Evolutionary conservation across 2,329 filamentous ascomycete species (phyloP), one percentile per base, ranked within the genome.

Genomic region (Diaporthe australafricana): DNA sequence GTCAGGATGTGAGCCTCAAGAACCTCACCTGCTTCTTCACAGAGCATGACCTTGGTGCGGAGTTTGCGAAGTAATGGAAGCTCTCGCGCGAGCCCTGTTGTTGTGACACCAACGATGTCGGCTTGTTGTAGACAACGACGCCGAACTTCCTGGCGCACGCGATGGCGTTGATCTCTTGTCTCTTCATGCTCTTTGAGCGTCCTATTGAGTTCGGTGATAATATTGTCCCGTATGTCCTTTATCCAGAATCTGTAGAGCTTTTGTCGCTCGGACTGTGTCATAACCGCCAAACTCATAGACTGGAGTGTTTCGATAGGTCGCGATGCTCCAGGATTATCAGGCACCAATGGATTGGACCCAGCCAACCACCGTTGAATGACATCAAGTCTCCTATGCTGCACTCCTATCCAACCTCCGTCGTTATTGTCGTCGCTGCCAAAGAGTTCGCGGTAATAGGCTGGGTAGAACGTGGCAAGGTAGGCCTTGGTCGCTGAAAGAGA

Each of bases 1-100:
- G 89, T 88, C 1, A 93, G 77, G 3, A 88, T 81, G 72, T 93
- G 90, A 0, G 88, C 84, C 77, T 94, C 92, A 40, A 93, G 82
- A 0, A 93, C 88, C 73, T 94, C 91, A 0, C 87, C 91, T 1
- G 91, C 91, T 76, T 94, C 91, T 77, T 94, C 91, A 42, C 89
- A 92, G 1, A 93, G 77, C 20, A 93, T 78, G 0, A 92, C 86
- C 72, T 91, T 91, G 40, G 82, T 81, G 8, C 80, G 77, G 1
- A 91, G 72, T 9, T 83, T 83, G 9, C 84, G 82, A 0, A 93
- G 80, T 1, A 88, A 74, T 0, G 83, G 78, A 0, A 89, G 78
- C 20, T 88, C 85, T 25, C 81, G 80, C 0, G 90, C 90, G 2
- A 92, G 80, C 0, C 89, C 89, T 0, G 87, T 88, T 0, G 90